Percentiles rank a stretch among this genome's conserved stretches.
phyloP scores from a whole-genome alignment of 352 stramenopile species.

The Pythium scleroteichum region DNA sequence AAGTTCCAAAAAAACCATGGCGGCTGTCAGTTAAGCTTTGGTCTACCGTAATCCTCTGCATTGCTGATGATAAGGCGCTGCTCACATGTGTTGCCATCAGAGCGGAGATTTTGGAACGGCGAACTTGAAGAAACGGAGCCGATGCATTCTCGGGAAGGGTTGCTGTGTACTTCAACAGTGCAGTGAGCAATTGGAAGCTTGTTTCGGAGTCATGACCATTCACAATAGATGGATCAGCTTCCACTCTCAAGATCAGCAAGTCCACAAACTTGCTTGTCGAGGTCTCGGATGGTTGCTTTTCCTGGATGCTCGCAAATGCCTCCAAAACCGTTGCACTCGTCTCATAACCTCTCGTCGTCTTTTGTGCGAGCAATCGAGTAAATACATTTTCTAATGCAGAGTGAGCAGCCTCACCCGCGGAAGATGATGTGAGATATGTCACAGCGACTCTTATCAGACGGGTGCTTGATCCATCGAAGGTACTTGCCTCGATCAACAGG shows the following conservation, averaged over 20 bases:
- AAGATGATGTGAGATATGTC: conserved; percentile 8
- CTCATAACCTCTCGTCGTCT: conserved; percentile 11
- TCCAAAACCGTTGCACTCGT: conserved; percentile 24
- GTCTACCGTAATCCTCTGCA: conserved; percentile 40
- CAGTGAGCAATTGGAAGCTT: conserved; percentile 47
- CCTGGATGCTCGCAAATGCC: conserved; percentile 28
- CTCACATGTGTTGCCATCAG: conserved; percentile 31
- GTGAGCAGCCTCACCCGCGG: neutral
- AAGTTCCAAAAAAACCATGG: conserved; percentile 50
- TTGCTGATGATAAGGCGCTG: conserved; percentile 39
- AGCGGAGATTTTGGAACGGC: conserved; percentile 12
- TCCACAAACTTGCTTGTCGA: conserved; percentile 33
- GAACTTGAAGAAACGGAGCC: neutral
- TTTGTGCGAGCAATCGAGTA: conserved; percentile 17
- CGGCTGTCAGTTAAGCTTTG: conserved; percentile 17
- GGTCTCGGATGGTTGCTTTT: conserved; percentile 11
- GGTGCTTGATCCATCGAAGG: conserved; percentile 5
- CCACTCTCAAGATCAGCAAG: conserved; percentile 32
- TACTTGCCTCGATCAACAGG: conserved; percentile 13
- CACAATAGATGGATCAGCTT: conserved; percentile 11
- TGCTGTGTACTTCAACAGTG: conserved; percentile 49
- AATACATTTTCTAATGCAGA: conserved; percentile 7
- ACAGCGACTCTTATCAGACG: conserved; percentile 13
- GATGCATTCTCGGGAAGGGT: conserved; percentile 5
- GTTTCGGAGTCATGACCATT: conserved; percentile 10